Percentiles rank a stretch among this genome's conserved stretches.
These are phyloP conservation scores for Ophiostoma perfectum DNA, from an alignment of 2,329 filamentous ascomycete genomes.

Conservation along the genomic window DNA sequence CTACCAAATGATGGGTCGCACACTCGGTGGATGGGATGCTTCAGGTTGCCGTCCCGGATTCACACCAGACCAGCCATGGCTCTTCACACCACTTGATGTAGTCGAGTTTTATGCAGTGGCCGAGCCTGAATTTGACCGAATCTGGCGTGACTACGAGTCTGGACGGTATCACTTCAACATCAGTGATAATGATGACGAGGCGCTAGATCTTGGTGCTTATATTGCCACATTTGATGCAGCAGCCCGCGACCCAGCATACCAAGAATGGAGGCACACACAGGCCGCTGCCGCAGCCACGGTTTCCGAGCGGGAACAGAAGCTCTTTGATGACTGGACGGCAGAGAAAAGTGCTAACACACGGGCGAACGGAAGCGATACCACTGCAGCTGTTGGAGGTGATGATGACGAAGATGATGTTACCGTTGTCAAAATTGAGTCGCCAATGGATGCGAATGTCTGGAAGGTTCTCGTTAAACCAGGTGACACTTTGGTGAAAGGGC, in stretches of 20 bases:
- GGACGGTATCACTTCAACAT: slow-evolving; percentile 49
- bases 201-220: slow-evolving; percentile 28
- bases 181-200: slow-evolving; percentile 48
- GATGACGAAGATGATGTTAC: background rate
- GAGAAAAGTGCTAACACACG: background rate
- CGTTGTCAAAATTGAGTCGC: background rate
- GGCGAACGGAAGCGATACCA: background rate
- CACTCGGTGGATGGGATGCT: slow-evolving; percentile 49
- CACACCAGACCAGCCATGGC: slow-evolving; percentile 42
- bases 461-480: slow-evolving; percentile 43
- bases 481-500: slow-evolving; percentile 17
- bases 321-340: slow-evolving; percentile 2
- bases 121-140: slow-evolving; percentile 45
- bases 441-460: slow-evolving; percentile 50
- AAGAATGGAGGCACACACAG: slow-evolving; percentile 1
- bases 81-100: slow-evolving; percentile 54
- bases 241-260: background rate
- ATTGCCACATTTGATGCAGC: background rate
- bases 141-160: slow-evolving; percentile 37
- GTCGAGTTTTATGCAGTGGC: slow-evolving; percentile 50
- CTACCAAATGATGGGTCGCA: slow-evolving; percentile 39
- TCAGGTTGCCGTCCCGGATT: slow-evolving; percentile 49
- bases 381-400: background rate
- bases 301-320: background rate
- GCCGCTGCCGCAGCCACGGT: background rate